These are phyloP conservation scores for Vanderwaltozyma tropicalis DNA, from an alignment of 805 yeast species.

Conservation along the genomic window DNA sequence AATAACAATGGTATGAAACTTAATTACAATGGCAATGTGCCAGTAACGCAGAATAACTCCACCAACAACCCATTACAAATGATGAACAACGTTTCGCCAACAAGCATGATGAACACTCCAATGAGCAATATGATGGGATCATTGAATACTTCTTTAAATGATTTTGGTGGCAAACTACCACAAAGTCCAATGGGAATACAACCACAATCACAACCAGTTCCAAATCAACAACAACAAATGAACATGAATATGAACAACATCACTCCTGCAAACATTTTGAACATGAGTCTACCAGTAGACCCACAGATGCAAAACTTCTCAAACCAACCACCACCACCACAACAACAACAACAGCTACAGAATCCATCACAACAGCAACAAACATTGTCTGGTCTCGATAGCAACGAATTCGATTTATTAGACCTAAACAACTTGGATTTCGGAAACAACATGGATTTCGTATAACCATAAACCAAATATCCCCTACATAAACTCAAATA, in stretches of 20 bases:
- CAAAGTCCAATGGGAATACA: too few species aligned
- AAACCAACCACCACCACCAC: constrained; percentile 2
- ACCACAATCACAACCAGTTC: constrained; percentile 1
- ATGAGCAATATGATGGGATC: constrained; percentile 10
- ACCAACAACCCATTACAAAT: constrained; percentile 10
- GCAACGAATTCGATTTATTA: constrained; percentile 12
- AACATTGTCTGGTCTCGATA: neutral
- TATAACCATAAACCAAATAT: too few species aligned
- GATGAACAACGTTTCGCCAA: constrained; percentile 14
- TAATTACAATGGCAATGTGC: neutral
- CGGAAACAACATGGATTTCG: constrained; percentile 24
- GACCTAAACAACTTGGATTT: constrained; percentile 25
- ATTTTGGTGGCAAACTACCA: neutral
- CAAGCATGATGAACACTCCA: constrained; percentile 16
- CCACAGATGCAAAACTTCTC: constrained; percentile 2
- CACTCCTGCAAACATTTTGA: constrained; percentile 16
- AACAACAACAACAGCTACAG: constrained; percentile 3
- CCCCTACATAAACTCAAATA: too few species aligned
- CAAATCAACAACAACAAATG: constrained; percentile 2
- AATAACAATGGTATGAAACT: neutral
- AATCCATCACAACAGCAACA: constrained; percentile 3
- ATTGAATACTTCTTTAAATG: neutral
- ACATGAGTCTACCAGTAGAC: constrained; percentile 9
- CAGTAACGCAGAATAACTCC: neutral
- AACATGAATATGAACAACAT: constrained; percentile 12